Evolutionary conservation across 1,284 basidiomycete genomes (phyloP), one percentile per base, ranked within the genome.

Genomic region (Rhodotorula sp.): DNA sequence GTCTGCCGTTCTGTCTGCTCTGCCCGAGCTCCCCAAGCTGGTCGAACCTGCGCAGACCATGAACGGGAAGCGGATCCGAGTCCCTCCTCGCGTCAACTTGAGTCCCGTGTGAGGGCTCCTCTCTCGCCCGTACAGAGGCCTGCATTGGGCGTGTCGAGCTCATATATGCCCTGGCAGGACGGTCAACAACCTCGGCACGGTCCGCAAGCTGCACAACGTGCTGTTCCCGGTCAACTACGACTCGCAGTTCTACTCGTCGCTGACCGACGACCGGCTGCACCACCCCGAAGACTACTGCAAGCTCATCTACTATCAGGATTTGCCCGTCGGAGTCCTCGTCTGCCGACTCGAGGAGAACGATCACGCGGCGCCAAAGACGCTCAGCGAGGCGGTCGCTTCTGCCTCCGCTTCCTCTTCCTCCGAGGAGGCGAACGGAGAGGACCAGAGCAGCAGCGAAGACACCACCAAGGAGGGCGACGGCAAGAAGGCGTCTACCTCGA

Each of bases 231-330:
- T 78, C 50, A 43, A 66, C 31, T 78, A 77, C 74, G 66, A 69
- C 10, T 68, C 76, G 50, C 66, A 64, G n/a, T 78, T 77, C 73
- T 78, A 75, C 75, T 60, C 69, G 45, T 70, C 72, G 14, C 66
- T 77, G 10, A 66, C 75, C 49, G 55, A 70, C 57, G 64, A 34
- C 16, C 28, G 57, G 38, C 26, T 28, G n/a, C 47, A 67, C 38
- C 66, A 74, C 60, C 73, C 77, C 10, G 77, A 78, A 62, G 72
- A 76, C 28, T 77, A 74, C 62, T 71, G 69, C 64, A 74, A 76
- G 60, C 73, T 76, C 56, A 79, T 79, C 38, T 79, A 80, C 50
- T 82, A 81, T 78, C 82, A 82, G 67, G 82, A 83, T 64, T 76
- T 82, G 23, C 79, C 81, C 18, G 81, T 82, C 26, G 81, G 79